A percentile compares a stretch with the other conserved stretches of the same genome.
Evolutionary conservation across 1,284 basidiomycete species (phyloP).

Genomic region (Cryptococcus sp.): DNA sequence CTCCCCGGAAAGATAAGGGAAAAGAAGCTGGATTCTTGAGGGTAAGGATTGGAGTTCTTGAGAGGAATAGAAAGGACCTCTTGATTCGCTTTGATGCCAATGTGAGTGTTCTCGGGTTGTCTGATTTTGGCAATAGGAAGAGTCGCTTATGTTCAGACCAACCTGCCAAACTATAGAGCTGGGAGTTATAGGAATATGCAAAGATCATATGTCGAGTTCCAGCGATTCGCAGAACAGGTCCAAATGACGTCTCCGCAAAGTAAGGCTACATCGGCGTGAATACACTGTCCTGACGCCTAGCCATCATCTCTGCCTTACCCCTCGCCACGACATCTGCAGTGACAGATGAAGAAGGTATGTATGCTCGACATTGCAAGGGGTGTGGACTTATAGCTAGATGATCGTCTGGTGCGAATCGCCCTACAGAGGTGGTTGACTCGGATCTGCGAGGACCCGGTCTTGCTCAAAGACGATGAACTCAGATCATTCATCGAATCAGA

Average conservation of each 20-base stretch:
- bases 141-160: conserved; percentile 60
- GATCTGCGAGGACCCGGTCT: conserved; percentile 79
- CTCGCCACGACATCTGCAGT: conserved; percentile 87
- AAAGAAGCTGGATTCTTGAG: conserved; percentile 57
- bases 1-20: not conserved
- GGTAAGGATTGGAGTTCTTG: conserved; percentile 79
- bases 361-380: not conserved
- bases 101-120: conserved; percentile 58
- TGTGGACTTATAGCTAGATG: conserved; percentile 52
- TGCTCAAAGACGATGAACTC: conserved; percentile 82
- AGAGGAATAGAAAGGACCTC: conserved; percentile 87
- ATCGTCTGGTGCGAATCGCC: conserved; percentile 84
- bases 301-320: conserved; percentile 85
- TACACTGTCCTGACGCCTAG: conserved; percentile 19
- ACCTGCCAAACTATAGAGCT: conserved; percentile 82
- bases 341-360: conserved; percentile 78
- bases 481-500: conserved; percentile 90
- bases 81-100: conserved; percentile 88
- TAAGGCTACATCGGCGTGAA: conserved; percentile 15
- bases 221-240: conserved; percentile 82
- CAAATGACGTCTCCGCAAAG: conserved; percentile 78
- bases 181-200: conserved; percentile 85
- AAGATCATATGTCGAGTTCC: conserved; percentile 84
- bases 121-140: not conserved
- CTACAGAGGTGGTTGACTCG: conserved; percentile 87